A percentile compares a stretch with the other conserved stretches of the same genome.
Evolutionary conservation across 768 basidiomycete species (phyloP).

Genomic region (Coprinopsis sp.): DNA sequence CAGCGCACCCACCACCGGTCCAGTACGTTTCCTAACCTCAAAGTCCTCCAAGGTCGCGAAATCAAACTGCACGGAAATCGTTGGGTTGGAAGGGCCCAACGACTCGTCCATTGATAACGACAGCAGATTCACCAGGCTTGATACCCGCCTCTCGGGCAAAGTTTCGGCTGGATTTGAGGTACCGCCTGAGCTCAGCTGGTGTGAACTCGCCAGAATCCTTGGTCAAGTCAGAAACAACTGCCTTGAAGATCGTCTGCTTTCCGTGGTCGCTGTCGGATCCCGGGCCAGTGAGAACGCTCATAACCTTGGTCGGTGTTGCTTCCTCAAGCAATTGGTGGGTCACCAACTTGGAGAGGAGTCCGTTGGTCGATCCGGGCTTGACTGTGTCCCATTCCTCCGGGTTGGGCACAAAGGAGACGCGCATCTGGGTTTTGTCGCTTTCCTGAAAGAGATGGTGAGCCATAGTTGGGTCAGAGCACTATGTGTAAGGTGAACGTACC

Average conservation of each 20-base stretch:
- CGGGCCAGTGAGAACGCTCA: neutral
- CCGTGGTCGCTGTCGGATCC: constrained; percentile 10
- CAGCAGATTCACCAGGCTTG: constrained; percentile 51
- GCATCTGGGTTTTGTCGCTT: constrained; percentile 27
- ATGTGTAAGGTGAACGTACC: constrained; percentile 42
- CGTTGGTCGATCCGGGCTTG: neutral
- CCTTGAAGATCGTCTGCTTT: constrained; percentile 38
- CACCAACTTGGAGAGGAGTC: constrained; percentile 16
- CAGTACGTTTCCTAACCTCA: constrained; percentile 68
- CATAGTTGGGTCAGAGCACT: neutral
- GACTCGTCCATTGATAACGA: constrained; percentile 84
- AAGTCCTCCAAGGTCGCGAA: constrained; percentile 66
- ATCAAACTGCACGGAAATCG: constrained; percentile 66
- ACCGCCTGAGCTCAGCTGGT: constrained; percentile 34
- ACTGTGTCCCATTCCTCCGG: constrained; percentile 27
- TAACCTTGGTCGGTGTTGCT: constrained; percentile 5
- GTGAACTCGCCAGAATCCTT: constrained; percentile 30
- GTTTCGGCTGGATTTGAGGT: constrained; percentile 39
- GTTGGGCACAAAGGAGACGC: constrained; percentile 78
- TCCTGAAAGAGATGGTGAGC: neutral
- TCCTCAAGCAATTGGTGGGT: constrained; percentile 24
- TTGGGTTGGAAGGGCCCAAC: constrained; percentile 64
- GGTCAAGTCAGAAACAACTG: constrained; percentile 27
- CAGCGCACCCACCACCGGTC: constrained; percentile 65
- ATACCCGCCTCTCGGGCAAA: constrained; percentile 56